Conservation (phyloP, 1,139 yeast species). For the Saccharomyces hybrid region DNA sequence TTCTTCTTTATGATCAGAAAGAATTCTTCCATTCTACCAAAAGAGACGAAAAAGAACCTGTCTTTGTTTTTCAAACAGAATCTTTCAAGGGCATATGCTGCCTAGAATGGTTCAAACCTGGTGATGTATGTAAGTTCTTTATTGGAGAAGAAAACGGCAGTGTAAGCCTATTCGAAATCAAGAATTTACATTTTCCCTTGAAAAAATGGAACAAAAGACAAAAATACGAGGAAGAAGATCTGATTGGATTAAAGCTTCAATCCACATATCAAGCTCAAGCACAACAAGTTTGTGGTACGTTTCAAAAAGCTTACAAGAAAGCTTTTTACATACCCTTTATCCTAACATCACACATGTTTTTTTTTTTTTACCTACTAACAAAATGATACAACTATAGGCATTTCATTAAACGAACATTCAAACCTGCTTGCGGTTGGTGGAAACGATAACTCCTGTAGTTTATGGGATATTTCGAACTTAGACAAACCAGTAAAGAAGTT, state of each 20-base stretch:
- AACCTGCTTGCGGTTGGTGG: slow-evolving; percentile 63
- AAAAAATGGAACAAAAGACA: not conserved
- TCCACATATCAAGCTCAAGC: slow-evolving; percentile 42
- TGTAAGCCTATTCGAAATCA: slow-evolving; percentile 40
- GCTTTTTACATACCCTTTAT: not conserved
- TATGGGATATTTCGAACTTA: slow-evolving; percentile 51
- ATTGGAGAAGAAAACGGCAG: slow-evolving; percentile 71
- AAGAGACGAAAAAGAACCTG: slow-evolving; percentile 15
- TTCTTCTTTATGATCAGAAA: slow-evolving; percentile 38
- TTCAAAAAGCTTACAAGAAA: not conserved
- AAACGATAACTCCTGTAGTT: slow-evolving; percentile 60
- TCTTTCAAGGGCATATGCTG: slow-evolving; percentile 46
- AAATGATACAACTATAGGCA: slow-evolving; percentile 33
- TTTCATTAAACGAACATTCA: slow-evolving; percentile 44
- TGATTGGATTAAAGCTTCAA: not conserved
- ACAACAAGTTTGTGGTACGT: slow-evolving; percentile 63
- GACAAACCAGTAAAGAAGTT: slow-evolving; percentile 38
- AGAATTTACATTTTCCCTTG: slow-evolving; percentile 3
- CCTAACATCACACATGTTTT: slow-evolving; percentile 4
- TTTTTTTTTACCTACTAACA: not conserved
- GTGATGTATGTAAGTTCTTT: slow-evolving; percentile 33
- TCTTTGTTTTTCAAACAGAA: slow-evolving; percentile 24
- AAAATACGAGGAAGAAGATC: not conserved
- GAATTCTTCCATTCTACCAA: slow-evolving; percentile 13
- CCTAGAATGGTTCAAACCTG: slow-evolving; percentile 49